Evolutionary conservation across 1,284 basidiomycete genomes (phyloP).

Genomic region (Caloboletus firmus): DNA sequence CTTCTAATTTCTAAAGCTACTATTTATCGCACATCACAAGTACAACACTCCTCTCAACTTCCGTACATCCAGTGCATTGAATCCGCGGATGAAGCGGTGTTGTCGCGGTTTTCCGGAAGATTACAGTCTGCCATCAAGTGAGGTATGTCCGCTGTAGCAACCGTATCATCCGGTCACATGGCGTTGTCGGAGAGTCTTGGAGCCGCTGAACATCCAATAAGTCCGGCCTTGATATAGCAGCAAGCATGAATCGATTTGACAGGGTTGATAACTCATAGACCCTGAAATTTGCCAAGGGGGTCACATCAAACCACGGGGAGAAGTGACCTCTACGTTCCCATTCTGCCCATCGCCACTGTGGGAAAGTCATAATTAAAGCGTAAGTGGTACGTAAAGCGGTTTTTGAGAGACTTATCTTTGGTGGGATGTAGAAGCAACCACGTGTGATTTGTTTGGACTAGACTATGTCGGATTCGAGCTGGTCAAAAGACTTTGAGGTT

Average conservation of each 20-base stretch:
- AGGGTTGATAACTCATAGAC: neutral
- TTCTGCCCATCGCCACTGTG: neutral
- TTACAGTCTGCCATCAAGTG: neutral
- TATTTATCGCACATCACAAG: neutral
- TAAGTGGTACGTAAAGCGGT: neutral
- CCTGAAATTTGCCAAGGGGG: neutral
- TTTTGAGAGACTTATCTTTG: neutral
- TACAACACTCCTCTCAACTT: neutral
- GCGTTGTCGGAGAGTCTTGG: neutral
- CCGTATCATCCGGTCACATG: neutral
- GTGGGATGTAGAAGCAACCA: no score
- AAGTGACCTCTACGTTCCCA: neutral
- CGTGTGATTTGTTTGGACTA: neutral
- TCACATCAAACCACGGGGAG: neutral
- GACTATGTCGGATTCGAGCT: neutral
- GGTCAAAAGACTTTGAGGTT: slow-evolving; percentile 4
- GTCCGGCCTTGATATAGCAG: neutral
- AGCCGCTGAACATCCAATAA: neutral
- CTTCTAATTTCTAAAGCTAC: neutral
- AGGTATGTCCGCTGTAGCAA: neutral
- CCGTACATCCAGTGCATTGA: neutral
- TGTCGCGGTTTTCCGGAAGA: neutral
- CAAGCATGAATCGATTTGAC: neutral
- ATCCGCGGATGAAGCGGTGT: slow-evolving; percentile 13
- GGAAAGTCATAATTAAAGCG: neutral